These are phyloP conservation scores for Schizochytrium sp. DNA, from an alignment of 108 stramenopile genomes.

Conservation along the genomic window DNA sequence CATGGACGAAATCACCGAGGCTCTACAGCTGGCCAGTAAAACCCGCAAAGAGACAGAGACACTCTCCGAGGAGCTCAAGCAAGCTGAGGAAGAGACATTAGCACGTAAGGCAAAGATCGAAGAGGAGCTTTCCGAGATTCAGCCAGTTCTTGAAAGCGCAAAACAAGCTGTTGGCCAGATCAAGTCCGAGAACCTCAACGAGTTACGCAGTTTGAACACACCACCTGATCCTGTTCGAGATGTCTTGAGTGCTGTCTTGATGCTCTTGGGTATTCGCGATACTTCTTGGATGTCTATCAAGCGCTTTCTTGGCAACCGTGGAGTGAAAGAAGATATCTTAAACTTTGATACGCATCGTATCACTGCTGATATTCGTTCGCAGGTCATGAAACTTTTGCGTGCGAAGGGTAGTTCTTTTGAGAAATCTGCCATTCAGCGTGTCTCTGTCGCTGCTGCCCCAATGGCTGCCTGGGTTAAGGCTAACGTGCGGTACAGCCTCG, in stretches of 20 bases:
- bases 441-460: constrained; percentile 77
- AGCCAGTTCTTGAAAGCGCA: constrained; percentile 77
- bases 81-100: constrained; percentile 70
- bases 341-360: constrained; percentile 77
- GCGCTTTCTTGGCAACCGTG: constrained; percentile 75
- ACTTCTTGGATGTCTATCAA: constrained; percentile 78
- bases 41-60: constrained; percentile 72
- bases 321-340: constrained; percentile 78
- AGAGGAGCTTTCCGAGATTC: constrained; percentile 72
- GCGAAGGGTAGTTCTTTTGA: constrained; percentile 75
- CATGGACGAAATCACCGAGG: constrained; percentile 79
- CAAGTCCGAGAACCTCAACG: constrained; percentile 75
- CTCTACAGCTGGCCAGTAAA: constrained; percentile 71
- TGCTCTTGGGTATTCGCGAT: constrained; percentile 77
- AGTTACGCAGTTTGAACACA: constrained; percentile 74
- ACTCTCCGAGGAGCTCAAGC: constrained; percentile 68
- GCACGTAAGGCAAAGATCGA: constrained; percentile 75
- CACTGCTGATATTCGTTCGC: constrained; percentile 68
- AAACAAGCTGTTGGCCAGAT: constrained; percentile 78
- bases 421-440: constrained; percentile 72
- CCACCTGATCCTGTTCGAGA: constrained; percentile 79
- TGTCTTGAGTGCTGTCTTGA: constrained; percentile 76
- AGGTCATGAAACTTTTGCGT: constrained; percentile 73
- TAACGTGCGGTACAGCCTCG: constrained; percentile 74
- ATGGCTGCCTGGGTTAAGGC: constrained; percentile 80